Conservation (phyloP, 208 protist genomes). For the Leishmania guyanensis region DNA sequence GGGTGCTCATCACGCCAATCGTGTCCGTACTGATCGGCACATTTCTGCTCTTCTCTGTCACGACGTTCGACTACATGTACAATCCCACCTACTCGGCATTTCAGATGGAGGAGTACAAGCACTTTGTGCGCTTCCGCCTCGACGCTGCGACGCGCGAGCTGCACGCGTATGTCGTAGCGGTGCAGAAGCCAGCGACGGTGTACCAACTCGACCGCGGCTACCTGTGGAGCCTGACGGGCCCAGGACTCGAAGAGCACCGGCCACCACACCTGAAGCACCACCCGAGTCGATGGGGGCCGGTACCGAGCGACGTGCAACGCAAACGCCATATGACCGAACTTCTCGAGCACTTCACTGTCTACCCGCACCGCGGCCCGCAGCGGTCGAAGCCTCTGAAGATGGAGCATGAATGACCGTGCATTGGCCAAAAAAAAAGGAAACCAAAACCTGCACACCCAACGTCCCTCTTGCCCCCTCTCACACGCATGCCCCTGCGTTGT, state of each 20-base stretch:
- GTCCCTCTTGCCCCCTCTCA: too few relatives aligned
- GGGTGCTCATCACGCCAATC: constrained; percentile 78
- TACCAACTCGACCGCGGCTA: constrained; percentile 62
- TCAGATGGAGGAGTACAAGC: constrained; percentile 88
- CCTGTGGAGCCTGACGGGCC: constrained; percentile 34
- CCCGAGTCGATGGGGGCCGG: constrained; percentile 70
- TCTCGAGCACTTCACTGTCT: constrained; percentile 66
- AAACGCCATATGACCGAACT: constrained; percentile 32
- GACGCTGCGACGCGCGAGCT: constrained; percentile 59
- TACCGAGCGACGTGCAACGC: constrained; percentile 13
- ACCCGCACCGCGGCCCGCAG: constrained; percentile 42
- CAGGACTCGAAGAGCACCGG: constrained; percentile 35
- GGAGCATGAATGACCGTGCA: background rate
- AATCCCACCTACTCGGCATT: constrained; percentile 82
- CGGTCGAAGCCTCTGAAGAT: background rate
- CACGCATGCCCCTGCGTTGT: too few relatives aligned
- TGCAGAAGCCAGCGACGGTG: constrained; percentile 62
- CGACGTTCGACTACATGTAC: constrained; percentile 78
- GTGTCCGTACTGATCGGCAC: constrained; percentile 77
- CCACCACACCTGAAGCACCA: constrained; percentile 63
- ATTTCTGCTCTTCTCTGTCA: constrained; percentile 75
- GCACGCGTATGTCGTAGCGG: constrained; percentile 65
- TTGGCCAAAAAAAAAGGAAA: background rate
- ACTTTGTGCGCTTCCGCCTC: constrained; percentile 77
- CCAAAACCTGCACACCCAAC: background rate